These are phyloP conservation scores for Incumbomyces lentus DNA, from an alignment of 2,329 filamentous ascomycete genomes.

Conservation along the genomic window DNA sequence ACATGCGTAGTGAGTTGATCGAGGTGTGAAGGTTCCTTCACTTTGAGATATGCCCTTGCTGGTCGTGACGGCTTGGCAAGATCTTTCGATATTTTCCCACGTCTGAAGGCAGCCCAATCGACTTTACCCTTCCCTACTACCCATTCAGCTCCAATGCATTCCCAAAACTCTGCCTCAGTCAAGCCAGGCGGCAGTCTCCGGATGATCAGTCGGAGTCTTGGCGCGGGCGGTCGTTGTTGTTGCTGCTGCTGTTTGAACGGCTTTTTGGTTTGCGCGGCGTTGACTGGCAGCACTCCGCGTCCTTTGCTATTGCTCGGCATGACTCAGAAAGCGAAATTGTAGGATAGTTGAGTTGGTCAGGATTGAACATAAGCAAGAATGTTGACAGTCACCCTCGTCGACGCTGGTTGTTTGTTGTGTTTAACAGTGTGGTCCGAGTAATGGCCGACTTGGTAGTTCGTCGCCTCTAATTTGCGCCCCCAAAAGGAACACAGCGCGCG, in stretches of 20 bases:
- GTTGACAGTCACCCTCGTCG: too few species aligned
- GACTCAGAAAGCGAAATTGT: too few species aligned
- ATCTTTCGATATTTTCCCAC: constrained; percentile 71
- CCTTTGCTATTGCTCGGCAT: constrained; percentile 6
- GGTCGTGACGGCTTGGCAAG: constrained; percentile 77
- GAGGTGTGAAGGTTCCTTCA: constrained; percentile 62
- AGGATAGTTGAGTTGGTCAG: too few species aligned
- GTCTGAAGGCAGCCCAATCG: constrained; percentile 68
- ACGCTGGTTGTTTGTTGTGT: too few species aligned
- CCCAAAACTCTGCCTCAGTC: constrained; percentile 66
- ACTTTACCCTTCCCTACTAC: constrained; percentile 67
- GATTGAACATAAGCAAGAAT: too few species aligned
- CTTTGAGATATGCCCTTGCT: constrained; percentile 69
- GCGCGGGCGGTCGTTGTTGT: constrained; percentile 35
- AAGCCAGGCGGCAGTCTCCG: constrained; percentile 78
- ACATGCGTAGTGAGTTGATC: constrained; percentile 59
- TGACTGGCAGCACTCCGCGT: constrained; percentile 46
- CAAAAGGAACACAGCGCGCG: too few species aligned
- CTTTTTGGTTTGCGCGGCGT: constrained; percentile 37
- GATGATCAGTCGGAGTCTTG: constrained; percentile 73
- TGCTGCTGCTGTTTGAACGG: constrained; percentile 29
- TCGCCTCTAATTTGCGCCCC: too few species aligned
- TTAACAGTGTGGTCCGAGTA: too few species aligned
- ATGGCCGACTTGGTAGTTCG: too few species aligned
- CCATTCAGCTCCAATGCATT: constrained; percentile 69